Evolutionary conservation across 345 rosid genomes (phyloP), one percentile per base, ranked within the genome.

Genomic region (Camelina neglecta): DNA sequence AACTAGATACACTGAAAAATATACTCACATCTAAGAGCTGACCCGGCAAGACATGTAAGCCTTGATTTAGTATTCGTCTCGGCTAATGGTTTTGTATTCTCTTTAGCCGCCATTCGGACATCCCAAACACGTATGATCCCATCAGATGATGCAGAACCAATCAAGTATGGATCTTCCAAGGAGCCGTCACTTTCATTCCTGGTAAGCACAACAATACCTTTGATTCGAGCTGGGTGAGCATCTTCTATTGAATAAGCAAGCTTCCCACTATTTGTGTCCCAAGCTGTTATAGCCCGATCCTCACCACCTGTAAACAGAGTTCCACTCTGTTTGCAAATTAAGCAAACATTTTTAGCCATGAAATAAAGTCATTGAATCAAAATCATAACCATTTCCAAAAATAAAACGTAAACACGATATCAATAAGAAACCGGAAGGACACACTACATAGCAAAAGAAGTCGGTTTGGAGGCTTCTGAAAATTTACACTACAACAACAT

Each of bases 111-210:
- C 86, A 80, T 85, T 48, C 98, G 92, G 39, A 87, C 85, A 79
- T 95, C 99, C 99, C 99, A 95, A 53, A 92, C 97, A 26, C 92
- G 85, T 80, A 95, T 88, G 72, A 88, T 71, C 61, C 99, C 99
- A 82, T 95, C 99, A 0, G 98, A 89, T 0, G 98, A 92, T 61
- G 97, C 97, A 6, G 97, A 92, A 13, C 94, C 88, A 78, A 90
- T 74, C 35, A 95, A 69, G 81, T 77, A 85, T 9, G 97, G 96
- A 69, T 87, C 89, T 55, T 88, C 92, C 6, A 60, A 84, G 23
- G 73, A 86, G 65, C 69, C 58, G 5, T 61, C 80, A 15, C 58
- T 81, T 65, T 60, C 82, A 55, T 67, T 89, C 80, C 78, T 83
- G 9, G 84, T 85, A 33, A 92, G 89, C 53, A 88, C 88, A 15